Base-by-base conservation (phyloP, 2,329 filamentous ascomycete genomes). In the Leptographium radiaticola region DNA sequence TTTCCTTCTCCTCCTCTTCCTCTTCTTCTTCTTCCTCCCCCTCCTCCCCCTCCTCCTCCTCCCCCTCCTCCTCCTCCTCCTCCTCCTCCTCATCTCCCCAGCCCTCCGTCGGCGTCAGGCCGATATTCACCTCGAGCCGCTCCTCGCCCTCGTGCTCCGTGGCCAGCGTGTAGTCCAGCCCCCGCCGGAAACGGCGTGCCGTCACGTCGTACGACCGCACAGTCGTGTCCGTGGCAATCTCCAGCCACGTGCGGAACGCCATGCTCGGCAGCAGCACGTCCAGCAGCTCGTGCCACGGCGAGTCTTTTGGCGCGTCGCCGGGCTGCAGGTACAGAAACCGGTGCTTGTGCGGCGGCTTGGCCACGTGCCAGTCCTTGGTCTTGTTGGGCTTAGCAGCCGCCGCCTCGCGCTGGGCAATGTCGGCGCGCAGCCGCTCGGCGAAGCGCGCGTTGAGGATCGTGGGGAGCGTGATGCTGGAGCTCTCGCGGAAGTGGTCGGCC, bases 291-390 rank as follows among this genome's bases (percentile, higher is more conserved):
- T 84, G 80, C 56, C 94, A 76, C 0, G 87, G 78, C 15, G 77
- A 79, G 51, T 72, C 67, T 46, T 75, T 69, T 0, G 63, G 59
- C 30, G 56, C 57, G 20, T 69, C 68, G 50, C 63, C 74, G 59
- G 70, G 72, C 60, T 89, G 82, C 56, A 87, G 78, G 68, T 93
- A 98, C 2, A 95, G 74, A 67, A 86, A 98, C 15, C 90, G 87
- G 65, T 96, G 89, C 72, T 98, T 98, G 71, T 98, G 90, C 0
- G 93, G 93, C 42, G 93, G 93, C 36, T 81, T 79, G 8, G 93
- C 87, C 10, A 94, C 85, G 57, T 76, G 80, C 87, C 87, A 93
- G 47, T 12, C 33, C 18, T 34, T 16, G 12, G 34, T 30, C 7
- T 0, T 71, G 69, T 44, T 73, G 15, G 9, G n/a, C 18, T 44